Conservation (phyloP, 2,329 filamentous ascomycete species). For the Aspergillus carbonarius region DNA sequence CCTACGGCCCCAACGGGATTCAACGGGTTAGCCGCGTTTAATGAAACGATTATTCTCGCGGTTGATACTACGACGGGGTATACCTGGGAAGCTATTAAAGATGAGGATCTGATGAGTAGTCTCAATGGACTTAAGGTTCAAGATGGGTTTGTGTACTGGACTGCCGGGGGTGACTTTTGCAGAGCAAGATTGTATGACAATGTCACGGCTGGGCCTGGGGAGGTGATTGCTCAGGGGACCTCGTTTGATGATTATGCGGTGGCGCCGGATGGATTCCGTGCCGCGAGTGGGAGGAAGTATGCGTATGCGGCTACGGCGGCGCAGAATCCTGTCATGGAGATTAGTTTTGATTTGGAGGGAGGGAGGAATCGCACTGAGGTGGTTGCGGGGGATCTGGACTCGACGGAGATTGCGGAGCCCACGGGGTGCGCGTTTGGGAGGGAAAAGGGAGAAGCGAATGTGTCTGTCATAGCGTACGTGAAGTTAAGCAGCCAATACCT, state of each 20-base stretch:
- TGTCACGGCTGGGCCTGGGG: neutral
- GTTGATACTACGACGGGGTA: neutral
- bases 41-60: slow-evolving; percentile 1
- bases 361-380: neutral
- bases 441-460: neutral
- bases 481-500: too few species aligned
- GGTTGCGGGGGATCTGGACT: neutral
- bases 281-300: neutral
- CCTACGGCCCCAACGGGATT: neutral
- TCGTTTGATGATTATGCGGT: neutral
- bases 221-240: neutral
- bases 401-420: slow-evolving; percentile 1
- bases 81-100: neutral
- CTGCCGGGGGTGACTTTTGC: neutral
- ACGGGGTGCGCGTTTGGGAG: neutral
- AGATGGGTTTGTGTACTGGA: neutral
- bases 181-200: neutral
- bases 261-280: neutral
- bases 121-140: neutral
- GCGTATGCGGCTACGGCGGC: neutral
- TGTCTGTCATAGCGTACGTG: too few species aligned
- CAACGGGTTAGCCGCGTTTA: neutral
- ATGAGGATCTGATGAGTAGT: neutral
- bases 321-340: neutral
- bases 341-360: neutral